Base-by-base conservation (phyloP, 805 yeast genomes). In the Allodekkera sacchari region DNA sequence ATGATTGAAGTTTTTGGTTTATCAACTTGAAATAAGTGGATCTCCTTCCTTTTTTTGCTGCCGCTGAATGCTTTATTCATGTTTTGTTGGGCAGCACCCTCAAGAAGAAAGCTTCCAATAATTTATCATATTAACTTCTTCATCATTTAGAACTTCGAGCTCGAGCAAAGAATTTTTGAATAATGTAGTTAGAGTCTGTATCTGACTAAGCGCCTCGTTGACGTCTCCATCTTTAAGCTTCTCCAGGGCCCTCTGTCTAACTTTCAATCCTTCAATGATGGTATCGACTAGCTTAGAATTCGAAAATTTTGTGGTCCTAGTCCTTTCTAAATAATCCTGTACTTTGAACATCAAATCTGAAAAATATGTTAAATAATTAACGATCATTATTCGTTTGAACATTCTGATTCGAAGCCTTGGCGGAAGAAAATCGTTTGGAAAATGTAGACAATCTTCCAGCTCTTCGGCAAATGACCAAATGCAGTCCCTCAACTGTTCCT, bases 391-490 rank as follows among this genome's bases (percentile, higher is more conserved):
- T 34, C 58, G 35, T 18, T 42, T 39, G 24, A 34, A 41, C 39
- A 47, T 47, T 4, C 38, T 40, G 8, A 47, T 29, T 21, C 57
- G 35, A 14, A 43, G 15, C 10, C 22, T 23, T 7, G 53, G 50
- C 1, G 55, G 37, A 45, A 53, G 39, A 15, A 42, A 42, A 2
- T 31, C 37, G 22, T 43, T 41, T 3, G 55, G 57, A 7, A 47
- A 21, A 3, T 33, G 33, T 9, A 42, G 18, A 13, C 12, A 17
- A 26, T 45, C 43, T 11, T 49, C 31, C 6, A 50, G 30, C 4
- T 36, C 22, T 29, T 47, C 52, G n/a, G 34, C 35, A 22, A 46
- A 49, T 3, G 52, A 37, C 47, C 52, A 47, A 29, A 45, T 35
- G 19, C 47, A 42, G 30, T 55, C 59, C 16, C 38, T 26, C 7